Evolutionary conservation across 2,329 filamentous ascomycete genomes (phyloP).

Genomic region (Cryphonectria japonica): DNA sequence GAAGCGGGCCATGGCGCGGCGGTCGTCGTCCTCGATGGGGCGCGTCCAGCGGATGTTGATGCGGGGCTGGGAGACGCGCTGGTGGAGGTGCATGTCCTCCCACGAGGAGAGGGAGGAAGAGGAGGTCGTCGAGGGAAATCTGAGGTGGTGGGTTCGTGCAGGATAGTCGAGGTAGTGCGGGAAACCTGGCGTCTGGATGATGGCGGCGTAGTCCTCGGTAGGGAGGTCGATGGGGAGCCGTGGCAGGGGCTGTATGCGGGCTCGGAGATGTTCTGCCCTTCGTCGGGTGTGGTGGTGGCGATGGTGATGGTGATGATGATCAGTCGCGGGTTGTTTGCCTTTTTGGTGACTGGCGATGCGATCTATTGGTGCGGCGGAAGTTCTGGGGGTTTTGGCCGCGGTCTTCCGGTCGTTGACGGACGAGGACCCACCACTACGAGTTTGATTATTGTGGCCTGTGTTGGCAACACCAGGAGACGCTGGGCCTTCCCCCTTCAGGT

Average conservation of each 20-base stretch:
- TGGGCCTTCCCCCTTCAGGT: background rate
- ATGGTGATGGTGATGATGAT: background rate
- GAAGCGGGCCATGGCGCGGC: background rate
- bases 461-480: background rate
- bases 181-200: background rate
- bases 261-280: background rate
- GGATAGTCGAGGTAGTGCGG: conserved; percentile 18
- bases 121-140: background rate
- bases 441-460: background rate
- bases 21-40: background rate
- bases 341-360: background rate
- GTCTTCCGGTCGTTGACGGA: background rate
- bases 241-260: background rate
- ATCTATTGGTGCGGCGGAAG: background rate
- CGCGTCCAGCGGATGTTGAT: conserved; percentile 8
- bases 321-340: background rate
- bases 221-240: conserved; percentile 12
- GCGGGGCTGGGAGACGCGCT: conserved; percentile 14
- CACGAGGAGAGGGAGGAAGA: background rate
- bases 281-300: background rate
- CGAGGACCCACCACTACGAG: background rate
- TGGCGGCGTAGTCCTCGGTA: conserved; percentile 18
- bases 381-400: background rate
- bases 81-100: conserved; percentile 20
- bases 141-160: conserved; percentile 18